A percentile compares a stretch with the other conserved stretches of the same genome.
These are phyloP conservation scores for Phytopythium cucurbitacearum DNA, from an alignment of 352 stramenopile species.

Conservation along the genomic window DNA sequence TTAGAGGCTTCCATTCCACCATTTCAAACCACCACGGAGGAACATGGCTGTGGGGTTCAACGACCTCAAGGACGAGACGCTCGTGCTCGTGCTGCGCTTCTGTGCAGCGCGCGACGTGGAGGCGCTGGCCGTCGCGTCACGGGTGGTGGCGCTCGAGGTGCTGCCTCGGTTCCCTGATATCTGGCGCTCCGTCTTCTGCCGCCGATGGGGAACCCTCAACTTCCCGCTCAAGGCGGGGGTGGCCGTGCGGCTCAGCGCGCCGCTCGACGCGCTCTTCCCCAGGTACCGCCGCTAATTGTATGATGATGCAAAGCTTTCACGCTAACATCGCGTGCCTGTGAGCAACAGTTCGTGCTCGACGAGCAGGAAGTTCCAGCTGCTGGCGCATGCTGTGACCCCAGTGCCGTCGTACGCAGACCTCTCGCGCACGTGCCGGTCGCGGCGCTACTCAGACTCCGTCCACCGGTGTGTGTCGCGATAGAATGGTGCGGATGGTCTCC, in stretches of 20 bases:
- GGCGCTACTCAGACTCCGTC: conserved; percentile 32
- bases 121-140: conserved; percentile 43
- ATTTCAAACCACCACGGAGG: background rate
- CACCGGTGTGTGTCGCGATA: conserved; percentile 26
- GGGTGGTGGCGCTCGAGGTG: conserved; percentile 33
- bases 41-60: conserved; percentile 2
- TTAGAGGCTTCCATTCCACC: background rate
- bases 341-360: conserved; percentile 31
- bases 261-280: conserved; percentile 37
- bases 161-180: conserved; percentile 43
- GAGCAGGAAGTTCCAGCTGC: conserved; percentile 68
- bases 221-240: conserved; percentile 34
- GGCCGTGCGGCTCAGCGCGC: conserved; percentile 30
- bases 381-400: conserved; percentile 56
- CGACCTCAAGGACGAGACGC: conserved; percentile 47
- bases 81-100: conserved; percentile 42
- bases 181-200: conserved; percentile 58
- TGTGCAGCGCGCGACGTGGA: conserved; percentile 48
- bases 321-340: background rate
- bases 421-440: conserved; percentile 30
- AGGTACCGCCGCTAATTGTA: conserved; percentile 16
- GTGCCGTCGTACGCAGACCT: conserved; percentile 67
- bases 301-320: background rate
- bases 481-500: too few species aligned
- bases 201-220: conserved; percentile 58